Conservation (phyloP, 192 early-diverging fungal genomes). For the Backusella australiensis region DNA sequence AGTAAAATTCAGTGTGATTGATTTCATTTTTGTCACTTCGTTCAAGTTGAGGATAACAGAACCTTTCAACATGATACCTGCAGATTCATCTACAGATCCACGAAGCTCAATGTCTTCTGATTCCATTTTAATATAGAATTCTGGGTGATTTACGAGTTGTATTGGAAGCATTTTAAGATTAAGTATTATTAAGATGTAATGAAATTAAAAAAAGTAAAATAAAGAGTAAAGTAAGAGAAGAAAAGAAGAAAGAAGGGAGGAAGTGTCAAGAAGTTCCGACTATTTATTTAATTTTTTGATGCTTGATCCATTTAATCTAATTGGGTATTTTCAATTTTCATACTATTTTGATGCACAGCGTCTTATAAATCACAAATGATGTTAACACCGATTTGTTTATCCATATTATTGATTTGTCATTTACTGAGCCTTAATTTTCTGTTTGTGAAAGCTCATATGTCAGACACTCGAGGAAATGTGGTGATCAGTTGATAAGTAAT, state of each 20-base stretch:
- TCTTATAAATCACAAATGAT: constrained; percentile 2
- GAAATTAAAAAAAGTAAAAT: background rate
- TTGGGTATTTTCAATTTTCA: background rate
- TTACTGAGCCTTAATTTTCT: background rate
- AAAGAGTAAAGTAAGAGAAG: background rate
- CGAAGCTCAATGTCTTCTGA: constrained; percentile 33
- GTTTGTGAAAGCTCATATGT: background rate
- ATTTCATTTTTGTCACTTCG: constrained; percentile 52
- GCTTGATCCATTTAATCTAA: background rate
- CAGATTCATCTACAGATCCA: constrained; percentile 40
- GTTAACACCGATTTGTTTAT: background rate
- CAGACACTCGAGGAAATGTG: background rate
- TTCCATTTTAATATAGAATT: constrained; percentile 40
- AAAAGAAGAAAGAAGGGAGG: background rate
- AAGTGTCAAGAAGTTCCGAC: background rate
- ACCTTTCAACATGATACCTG: constrained; percentile 51
- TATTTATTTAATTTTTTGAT: constrained; percentile 6
- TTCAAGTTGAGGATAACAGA: constrained; percentile 44
- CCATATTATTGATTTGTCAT: background rate
- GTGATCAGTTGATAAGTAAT: background rate
- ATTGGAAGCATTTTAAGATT: constrained; percentile 18
- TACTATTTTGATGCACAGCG: background rate
- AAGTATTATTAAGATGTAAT: background rate
- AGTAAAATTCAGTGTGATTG: constrained; percentile 48
- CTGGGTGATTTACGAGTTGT: constrained; percentile 21